Evolutionary conservation across 1,284 basidiomycete species (phyloP), one percentile per base, ranked within the genome.

Genomic region (Trametes pubescens): DNA sequence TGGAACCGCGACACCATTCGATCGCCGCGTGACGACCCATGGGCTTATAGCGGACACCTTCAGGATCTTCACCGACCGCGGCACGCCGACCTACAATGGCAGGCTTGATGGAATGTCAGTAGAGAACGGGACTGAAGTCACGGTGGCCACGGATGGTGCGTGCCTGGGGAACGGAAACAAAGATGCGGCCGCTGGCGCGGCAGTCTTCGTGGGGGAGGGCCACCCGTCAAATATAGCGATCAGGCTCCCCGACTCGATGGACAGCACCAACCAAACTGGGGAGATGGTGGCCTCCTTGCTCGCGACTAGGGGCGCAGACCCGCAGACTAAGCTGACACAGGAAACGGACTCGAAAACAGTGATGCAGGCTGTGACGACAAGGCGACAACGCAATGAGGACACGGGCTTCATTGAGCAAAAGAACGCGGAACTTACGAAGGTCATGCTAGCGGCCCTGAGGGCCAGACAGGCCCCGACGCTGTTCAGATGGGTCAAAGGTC

Each of bases 401-500:
- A 10, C 26, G 18, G 65, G 65, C 0, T 69, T 43, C 32, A 47
- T 66, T 0, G 0, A n/a, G 9, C 29, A 38, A 0, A 57, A 52
- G 4, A 63, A 64, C 32, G 44, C 29, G 0, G 6, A 40, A 0
- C 11, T 59, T 2, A 37, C 56, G 16, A 29, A 34, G 21, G 68
- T 65, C 1, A 32, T 48, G 6, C 11, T 57, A 0, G 57, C 60
- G 2, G 37, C 21, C 0, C 65, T 77, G 0, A 51, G 70, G 29
- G 7, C 14, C 5, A 26, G 72, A 7, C 54, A 65, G 7, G 72
- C 70, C 0, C 22, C 43, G 8, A 76, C 72, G 0, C 29, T 32
- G 10, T 66, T 78, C 32, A 38, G 61, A 29, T 75, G 74, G 72
- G 72, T 76, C 0, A 77, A 77, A 65, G 73, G 74, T 0, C 76